Percentiles rank a stretch among this genome's conserved stretches.
Evolutionary conservation across 2,329 filamentous ascomycete species (phyloP).

Genomic region (Talaromyces sp.): DNA sequence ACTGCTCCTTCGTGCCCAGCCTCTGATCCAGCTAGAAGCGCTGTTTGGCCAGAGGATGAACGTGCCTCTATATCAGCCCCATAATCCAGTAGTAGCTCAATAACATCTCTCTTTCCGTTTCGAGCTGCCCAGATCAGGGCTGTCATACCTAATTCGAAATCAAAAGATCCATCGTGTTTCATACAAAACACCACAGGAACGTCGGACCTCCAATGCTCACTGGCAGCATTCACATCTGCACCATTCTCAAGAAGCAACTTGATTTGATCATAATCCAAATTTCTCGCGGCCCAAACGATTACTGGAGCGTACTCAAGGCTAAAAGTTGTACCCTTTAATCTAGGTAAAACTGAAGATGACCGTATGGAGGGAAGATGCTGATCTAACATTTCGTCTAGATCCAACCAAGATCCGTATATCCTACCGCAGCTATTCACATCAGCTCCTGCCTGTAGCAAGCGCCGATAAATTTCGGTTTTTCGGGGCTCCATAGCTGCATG

Average conservation of each 20-base stretch:
- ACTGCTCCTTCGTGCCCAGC: not conserved
- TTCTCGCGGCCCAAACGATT: not conserved
- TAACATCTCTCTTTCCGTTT: not conserved
- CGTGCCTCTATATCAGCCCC: not conserved
- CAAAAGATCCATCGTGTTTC: not conserved
- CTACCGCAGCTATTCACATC: not conserved
- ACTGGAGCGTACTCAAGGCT: not conserved
- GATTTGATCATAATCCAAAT: not conserved
- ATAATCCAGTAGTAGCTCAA: slow-evolving; percentile 6
- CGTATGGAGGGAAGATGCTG: too few species aligned
- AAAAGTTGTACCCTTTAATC: not conserved
- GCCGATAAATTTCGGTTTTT: not conserved
- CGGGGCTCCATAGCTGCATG: not conserved
- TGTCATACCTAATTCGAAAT: not conserved
- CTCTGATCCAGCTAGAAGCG: not conserved
- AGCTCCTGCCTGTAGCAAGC: not conserved
- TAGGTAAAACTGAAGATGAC: not conserved
- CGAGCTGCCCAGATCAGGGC: slow-evolving; percentile 9
- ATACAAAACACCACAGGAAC: not conserved
- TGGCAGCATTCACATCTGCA: not conserved
- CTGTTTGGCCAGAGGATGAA: not conserved
- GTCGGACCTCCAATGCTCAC: not conserved
- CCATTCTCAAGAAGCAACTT: not conserved
- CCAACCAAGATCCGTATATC: not conserved
- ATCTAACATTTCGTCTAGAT: not conserved